Conservation (phyloP, 1,284 basidiomycete species). For the Ustilago bromivora region DNA sequence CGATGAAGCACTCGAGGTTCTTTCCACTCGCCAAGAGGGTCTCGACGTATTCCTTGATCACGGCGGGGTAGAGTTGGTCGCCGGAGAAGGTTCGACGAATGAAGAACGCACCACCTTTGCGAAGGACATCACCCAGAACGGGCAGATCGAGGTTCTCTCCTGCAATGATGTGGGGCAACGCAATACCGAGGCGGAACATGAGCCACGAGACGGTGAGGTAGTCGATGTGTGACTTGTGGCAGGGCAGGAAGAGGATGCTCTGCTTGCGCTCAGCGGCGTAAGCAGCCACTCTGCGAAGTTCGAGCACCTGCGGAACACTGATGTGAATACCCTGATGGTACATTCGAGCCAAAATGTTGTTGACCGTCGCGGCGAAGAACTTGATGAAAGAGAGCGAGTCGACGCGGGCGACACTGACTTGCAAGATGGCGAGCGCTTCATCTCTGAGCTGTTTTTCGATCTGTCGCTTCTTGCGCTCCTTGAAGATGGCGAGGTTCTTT, state of each 20-base stretch:
- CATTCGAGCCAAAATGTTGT: constrained; percentile 69
- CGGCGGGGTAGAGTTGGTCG: constrained; percentile 69
- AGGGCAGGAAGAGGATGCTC: constrained; percentile 70
- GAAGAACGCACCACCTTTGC: constrained; percentile 70
- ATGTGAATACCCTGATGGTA: constrained; percentile 69
- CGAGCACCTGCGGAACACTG: constrained; percentile 62
- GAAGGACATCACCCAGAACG: constrained; percentile 67
- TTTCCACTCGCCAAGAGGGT: constrained; percentile 65
- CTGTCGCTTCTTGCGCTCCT: constrained; percentile 55
- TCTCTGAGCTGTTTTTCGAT: constrained; percentile 61
- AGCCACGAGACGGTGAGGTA: constrained; percentile 65
- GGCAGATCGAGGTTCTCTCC: constrained; percentile 70
- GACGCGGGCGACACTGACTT: constrained; percentile 56
- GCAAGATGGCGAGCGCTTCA: constrained; percentile 53
- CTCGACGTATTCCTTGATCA: constrained; percentile 70
- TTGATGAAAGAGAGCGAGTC: constrained; percentile 60
- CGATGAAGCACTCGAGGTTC: constrained; percentile 70
- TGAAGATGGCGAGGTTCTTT: constrained; percentile 47
- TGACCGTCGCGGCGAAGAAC: constrained; percentile 61
- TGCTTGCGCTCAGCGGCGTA: constrained; percentile 67
- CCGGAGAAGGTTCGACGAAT: constrained; percentile 69
- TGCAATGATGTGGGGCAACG: constrained; percentile 70
- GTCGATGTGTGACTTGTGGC: constrained; percentile 70
- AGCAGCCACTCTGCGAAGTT: constrained; percentile 63
- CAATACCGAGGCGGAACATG: constrained; percentile 69